Evolutionary conservation across 257 asterid species (phyloP), one percentile per base, ranked within the genome.

Genomic region (Capsicum chinense): DNA sequence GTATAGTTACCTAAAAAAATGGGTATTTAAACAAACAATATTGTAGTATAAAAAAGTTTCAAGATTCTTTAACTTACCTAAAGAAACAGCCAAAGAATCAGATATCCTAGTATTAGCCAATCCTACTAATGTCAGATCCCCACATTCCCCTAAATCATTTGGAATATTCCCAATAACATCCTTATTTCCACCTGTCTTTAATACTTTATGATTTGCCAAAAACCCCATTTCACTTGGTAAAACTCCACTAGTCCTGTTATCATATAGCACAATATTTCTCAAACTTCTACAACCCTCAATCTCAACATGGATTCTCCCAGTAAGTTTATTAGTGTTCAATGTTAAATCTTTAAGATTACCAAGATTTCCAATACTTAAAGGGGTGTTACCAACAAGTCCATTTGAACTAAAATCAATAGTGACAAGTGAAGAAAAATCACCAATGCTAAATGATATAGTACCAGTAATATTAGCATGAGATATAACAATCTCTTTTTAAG

Each of bases 381-480:
- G 92, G 26, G 88, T 83, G 58, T 67, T 44, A 17, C 91, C 92
- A 12, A 86, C 88, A 62, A 88, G 88, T 21, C 80, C 84, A 48
- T 90, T 90, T 35, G 90, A 79, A 73, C 88, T 88, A 47, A 90
- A 70, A 68, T 90, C 90, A 79, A 90, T 79, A 26, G 69, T 83
- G 6, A 62, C 86, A 79, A 90, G 89, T 26, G 82, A 15, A 47
- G 78, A 10, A 73, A 91, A 90, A 33, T 82, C 89, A 26, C 90
- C 91, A 35, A 88, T 59, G 16, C 86, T 87, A 16, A 78, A 57
- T 0, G 90, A 91, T 48, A 90, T 83, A 8, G 57, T 83, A 56
- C 92, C 92, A 6, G 92, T 90, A 81, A 90, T 52, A 21, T 90
- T 90, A 17, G 92, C 90, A 86, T 85, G 88, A 62, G 91, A 85